Conservation (phyloP, 257 asterid species). For the Solanum commersonii region DNA sequence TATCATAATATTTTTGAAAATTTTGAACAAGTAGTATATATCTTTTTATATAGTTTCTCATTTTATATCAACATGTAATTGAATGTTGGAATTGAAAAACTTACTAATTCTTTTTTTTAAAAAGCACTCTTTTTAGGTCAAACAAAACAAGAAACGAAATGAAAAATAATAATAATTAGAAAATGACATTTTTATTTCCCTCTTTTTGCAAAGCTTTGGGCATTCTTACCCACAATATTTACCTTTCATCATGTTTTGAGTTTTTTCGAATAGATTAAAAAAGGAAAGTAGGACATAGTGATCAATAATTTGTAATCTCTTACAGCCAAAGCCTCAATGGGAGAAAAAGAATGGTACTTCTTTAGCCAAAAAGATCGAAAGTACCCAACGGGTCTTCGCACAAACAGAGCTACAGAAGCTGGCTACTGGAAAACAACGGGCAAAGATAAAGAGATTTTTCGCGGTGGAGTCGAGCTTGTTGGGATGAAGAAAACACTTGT, state of each 20-base stretch:
- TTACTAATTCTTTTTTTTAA: accelerated
- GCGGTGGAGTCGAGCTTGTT: slow-evolving; percentile 35
- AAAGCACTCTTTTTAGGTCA: background rate
- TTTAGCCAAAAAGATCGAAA: slow-evolving; percentile 71
- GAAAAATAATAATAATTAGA: background rate
- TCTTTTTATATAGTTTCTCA: background rate
- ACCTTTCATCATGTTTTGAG: too few species aligned
- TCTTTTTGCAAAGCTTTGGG: background rate
- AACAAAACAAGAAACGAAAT: too few species aligned
- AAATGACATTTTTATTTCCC: background rate
- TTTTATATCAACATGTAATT: background rate
- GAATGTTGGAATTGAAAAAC: background rate
- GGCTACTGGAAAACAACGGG: slow-evolving; percentile 92
- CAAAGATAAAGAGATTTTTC: slow-evolving; percentile 67
- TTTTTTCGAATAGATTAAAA: background rate
- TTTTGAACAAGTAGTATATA: background rate
- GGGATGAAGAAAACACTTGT: slow-evolving; percentile 91
- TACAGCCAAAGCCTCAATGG: slow-evolving; percentile 77
- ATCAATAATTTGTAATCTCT: background rate
- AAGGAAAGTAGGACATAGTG: too few species aligned
- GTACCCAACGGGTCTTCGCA: slow-evolving; percentile 71
- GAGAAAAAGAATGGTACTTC: slow-evolving; percentile 84
- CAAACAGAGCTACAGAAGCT: slow-evolving; percentile 73
- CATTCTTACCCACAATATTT: too few species aligned
- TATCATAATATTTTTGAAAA: background rate